Evolutionary conservation across 495 filamentous ascomycete genomes (phyloP), one percentile per base, ranked within the genome.

Genomic region (Cercophora newfieldiana): DNA sequence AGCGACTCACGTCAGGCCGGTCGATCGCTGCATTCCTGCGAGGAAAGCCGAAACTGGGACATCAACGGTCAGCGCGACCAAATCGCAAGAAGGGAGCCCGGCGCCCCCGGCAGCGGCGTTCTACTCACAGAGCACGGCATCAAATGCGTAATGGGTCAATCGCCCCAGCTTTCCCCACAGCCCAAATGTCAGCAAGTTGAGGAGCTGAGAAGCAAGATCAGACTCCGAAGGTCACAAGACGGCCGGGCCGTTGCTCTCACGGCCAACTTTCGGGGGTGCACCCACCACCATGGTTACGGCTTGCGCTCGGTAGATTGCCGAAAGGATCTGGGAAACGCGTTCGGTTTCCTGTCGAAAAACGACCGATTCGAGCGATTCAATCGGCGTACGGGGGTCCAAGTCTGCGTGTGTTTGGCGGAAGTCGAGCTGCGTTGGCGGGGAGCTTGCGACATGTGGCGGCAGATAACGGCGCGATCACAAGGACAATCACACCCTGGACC

Each of bases 11-110:
- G 95, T 97, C 75, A 99, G 84, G 73, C 95, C 95, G 47, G 95
- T 98, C 61, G 93, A 96, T 54, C 95, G 92, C 78, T 95, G 93
- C 81, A 99, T 91, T 70, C 95, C 95, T 21, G 95, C 95, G 51
- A 99, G 90, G 74, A 97, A 93, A 63, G 95, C 90, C 53, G 95
- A 99, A 78, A 99, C 91, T 95, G 71, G 48, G 33, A 25, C 49
- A 25, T 7, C 37, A 51, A 50, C 29, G 51, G 69, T 79, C 69
- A 79, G 72, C 56, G 63, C 44, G 61, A 56, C 60, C 14, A 24
- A 22, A 61, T 31, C 29, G 30, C 53, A 37, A 65, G 59, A 44
- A 28, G 57, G 24, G 37, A 3, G 16, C 12, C 22, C 19, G 58
- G 26, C n/a, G 16, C 22, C 25, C 22, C 21, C 55, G 26, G 24